Base-by-base conservation (phyloP, 1,284 basidiomycete genomes). In the Ustilago crameri region DNA sequence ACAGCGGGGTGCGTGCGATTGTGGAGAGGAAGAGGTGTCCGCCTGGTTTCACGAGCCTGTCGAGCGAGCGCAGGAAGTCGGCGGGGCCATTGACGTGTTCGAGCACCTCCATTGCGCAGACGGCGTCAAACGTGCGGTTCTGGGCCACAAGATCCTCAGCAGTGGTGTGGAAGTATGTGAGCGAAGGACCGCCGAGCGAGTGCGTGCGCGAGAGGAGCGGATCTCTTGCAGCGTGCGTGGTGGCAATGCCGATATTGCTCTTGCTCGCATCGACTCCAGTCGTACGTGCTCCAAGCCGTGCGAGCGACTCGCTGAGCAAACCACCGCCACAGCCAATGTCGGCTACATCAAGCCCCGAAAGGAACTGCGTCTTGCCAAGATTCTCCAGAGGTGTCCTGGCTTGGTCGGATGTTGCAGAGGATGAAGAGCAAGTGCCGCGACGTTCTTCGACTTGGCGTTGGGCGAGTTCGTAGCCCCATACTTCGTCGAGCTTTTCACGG, bases 281-380 rank as follows among this genome's bases (percentile, higher is more conserved):
- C 0, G 93, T 93, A 17, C 87, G 87, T 0, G 92, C 95, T 5
- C 95, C 95, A 35, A 96, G 86, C 44, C 96, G 87, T 0, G 94
- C 90, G 12, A 98, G 86, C 68, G 90, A 91, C 93, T 98, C 96
- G 27, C 92, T 91, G 55, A 99, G 86, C 48, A 98, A 85, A 0
- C 96, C 96, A 0, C 96, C 96, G 10, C 96, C 96, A 82, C 95
- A 98, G 0, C 96, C 96, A 1, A 98, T 89, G 81, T 93, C 92
- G 40, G 93, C 84, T 26, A 90, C 89, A 68, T 91, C 87, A 79
- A 91, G 84, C 0, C 91, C 91, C 3, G 84, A 77, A 10, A 81
- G 50, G 45, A 79, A 77, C 62, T 57, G 61, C 20, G 63, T 79
- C 27, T 66, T 64, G 45, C 82, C 78, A 1, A 74, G 65, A 10